Conservation (phyloP, 208 protist genomes). For the Leishmania mexicana region DNA sequence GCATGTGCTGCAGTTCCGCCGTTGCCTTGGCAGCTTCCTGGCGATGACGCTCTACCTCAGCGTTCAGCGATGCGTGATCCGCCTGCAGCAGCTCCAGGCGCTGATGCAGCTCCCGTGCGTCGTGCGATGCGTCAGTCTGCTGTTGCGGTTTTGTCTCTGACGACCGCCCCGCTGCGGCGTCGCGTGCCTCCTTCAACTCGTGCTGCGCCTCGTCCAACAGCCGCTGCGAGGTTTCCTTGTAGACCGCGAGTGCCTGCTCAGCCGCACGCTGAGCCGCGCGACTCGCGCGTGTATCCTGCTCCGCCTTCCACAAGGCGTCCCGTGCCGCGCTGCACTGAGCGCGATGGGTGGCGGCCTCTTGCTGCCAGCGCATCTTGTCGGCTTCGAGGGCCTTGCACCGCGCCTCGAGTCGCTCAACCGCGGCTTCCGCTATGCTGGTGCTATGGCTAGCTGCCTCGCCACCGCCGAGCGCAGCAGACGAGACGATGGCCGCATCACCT, state of each 20-base stretch:
- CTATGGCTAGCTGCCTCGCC: not conserved
- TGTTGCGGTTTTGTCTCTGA: not conserved
- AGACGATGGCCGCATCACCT: not conserved
- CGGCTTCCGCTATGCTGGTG: not conserved
- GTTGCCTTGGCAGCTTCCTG: constrained; percentile 28
- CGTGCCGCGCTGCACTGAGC: constrained; percentile 28
- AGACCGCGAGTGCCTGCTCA: constrained; percentile 19
- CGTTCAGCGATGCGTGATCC: constrained; percentile 26
- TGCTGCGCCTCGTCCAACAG: constrained; percentile 31
- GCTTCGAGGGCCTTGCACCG: constrained; percentile 20
- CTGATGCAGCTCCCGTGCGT: constrained; percentile 11
- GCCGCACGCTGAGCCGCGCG: constrained; percentile 23
- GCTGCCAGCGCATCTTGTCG: constrained; percentile 28
- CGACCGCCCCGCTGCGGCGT: not conserved
- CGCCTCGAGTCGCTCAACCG: constrained; percentile 6
- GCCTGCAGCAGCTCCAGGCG: constrained; percentile 19
- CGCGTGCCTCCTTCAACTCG: constrained; percentile 16
- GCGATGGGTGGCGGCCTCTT: constrained; percentile 24
- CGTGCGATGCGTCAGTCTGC: not conserved
- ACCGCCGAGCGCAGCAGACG: not conserved
- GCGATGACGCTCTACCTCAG: constrained; percentile 29
- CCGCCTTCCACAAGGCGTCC: constrained; percentile 30
- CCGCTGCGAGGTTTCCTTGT: constrained; percentile 34
- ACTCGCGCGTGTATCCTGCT: constrained; percentile 26
- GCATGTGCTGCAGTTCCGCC: constrained; percentile 49